Evolutionary conservation across 2,329 filamentous ascomycete species (phyloP), one percentile per base, ranked within the genome.

Genomic region (Botryosphaeria dothidea): DNA sequence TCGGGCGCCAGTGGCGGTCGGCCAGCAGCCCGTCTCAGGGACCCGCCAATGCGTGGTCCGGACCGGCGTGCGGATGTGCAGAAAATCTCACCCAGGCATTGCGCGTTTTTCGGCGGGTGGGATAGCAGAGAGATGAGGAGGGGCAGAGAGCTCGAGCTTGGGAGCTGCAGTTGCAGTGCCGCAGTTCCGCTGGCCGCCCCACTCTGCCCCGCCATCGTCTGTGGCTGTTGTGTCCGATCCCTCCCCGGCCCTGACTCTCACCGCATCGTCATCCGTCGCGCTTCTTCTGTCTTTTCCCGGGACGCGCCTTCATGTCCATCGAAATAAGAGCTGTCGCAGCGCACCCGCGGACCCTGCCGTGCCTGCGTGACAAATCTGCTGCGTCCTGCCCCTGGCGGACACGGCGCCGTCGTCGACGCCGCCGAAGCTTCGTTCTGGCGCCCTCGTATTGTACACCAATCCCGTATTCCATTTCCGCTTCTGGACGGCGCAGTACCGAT

Each of bases 131-230:
- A 34, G 49, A 38, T 23, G 51, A 29, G 17, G 52, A 43, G 36
- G 52, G 21, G 52, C 52, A 54, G 49, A 34, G 49, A 15, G 19
- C 45, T 54, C 49, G 49, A 54, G 49, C 51, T 36, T n/a, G 13
- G 31, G 34, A 57, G 34, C 19, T 29, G 52, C 23, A 41, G 38
- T 15, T n/a, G 38, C 38, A 38, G 54, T 57, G 54, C 54, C 54
- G 54, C 54, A 57, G 54, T 57, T 57, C 54, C 54, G 54, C 54
- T 57, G 36, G 49, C 23, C 23, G 54, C 54, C 54, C 54, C 54
- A 57, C 54, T 19, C 38, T 41, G 54, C 54, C 54, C 54, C 54
- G 36, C 54, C 54, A 27, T 29, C 36, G 54, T 43, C 54, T 57
- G 54, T 57, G 54, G 54, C 54, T 57, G 54, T 43, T 43, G 54